These are phyloP conservation scores for Didymosphaeria variabile DNA, from an alignment of 2,329 filamentous ascomycete species.

Conservation along the genomic window DNA sequence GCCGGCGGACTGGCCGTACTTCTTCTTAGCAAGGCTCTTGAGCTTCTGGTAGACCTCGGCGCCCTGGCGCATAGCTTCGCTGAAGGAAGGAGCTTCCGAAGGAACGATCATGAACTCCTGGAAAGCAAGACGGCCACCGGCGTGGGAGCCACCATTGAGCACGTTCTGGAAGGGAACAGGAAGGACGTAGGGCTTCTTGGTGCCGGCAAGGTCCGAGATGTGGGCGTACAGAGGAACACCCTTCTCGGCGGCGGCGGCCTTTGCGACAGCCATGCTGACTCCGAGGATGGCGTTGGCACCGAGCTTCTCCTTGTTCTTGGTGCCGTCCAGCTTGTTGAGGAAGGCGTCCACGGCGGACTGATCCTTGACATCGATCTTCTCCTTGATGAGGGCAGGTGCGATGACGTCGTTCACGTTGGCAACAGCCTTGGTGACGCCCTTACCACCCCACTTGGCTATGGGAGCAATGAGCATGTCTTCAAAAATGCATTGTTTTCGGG, in stretches of 20 bases:
- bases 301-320: constrained; percentile 65
- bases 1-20: constrained; percentile 97
- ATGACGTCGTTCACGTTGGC: constrained; percentile 65
- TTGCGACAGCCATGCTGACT: constrained; percentile 67
- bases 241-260: constrained; percentile 65
- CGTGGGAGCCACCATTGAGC: constrained; percentile 82
- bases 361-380: constrained; percentile 63
- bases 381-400: constrained; percentile 63
- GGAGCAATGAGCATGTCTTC: background rate
- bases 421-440: constrained; percentile 65
- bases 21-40: constrained; percentile 97
- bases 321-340: constrained; percentile 64
- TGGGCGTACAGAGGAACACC: constrained; percentile 66
- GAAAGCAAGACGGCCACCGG: constrained; percentile 83
- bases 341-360: constrained; percentile 63
- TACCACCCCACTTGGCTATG: constrained; percentile 59
- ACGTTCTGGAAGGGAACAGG: constrained; percentile 62
- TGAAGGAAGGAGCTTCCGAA: constrained; percentile 82
- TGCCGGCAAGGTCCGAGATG: constrained; percentile 63
- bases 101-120: constrained; percentile 67
- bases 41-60: constrained; percentile 98
- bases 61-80: constrained; percentile 95
- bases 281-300: constrained; percentile 69
- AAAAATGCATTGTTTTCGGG: background rate
- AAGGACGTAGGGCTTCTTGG: constrained; percentile 63